A percentile compares a stretch with the other conserved stretches of the same genome.
Conservation (phyloP, 2,329 filamentous ascomycete species). For the Monosporascus sp. region DNA sequence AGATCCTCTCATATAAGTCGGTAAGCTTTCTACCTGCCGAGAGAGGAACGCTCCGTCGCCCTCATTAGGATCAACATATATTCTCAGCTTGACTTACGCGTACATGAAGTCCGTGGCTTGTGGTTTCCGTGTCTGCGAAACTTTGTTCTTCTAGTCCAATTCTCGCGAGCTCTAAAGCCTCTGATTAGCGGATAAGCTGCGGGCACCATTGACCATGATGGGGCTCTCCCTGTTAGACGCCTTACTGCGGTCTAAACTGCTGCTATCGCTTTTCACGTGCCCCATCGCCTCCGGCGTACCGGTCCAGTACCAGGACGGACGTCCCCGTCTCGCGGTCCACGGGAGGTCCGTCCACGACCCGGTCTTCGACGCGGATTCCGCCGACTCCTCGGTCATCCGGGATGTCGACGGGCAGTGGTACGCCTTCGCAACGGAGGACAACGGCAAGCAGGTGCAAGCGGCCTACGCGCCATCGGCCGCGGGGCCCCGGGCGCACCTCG, state of each 20-base stretch:
- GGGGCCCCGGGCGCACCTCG: conserved; percentile 41
- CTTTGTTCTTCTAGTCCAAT: no score
- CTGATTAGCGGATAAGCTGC: no score
- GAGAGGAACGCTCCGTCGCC: no score
- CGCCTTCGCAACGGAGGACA: conserved; percentile 52
- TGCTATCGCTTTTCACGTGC: background rate
- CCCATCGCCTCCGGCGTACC: background rate
- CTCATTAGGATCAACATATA: no score
- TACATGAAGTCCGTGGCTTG: no score
- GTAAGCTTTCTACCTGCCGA: no score
- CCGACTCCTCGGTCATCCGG: conserved; percentile 50
- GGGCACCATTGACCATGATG: background rate
- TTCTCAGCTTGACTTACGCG: no score
- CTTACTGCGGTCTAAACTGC: background rate
- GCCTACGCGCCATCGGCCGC: conserved; percentile 45
- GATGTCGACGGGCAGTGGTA: conserved; percentile 47
- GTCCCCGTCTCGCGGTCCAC: background rate
- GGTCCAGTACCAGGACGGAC: background rate
- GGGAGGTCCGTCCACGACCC: conserved; percentile 5
- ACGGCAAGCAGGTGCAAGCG: conserved; percentile 47
- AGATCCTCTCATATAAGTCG: no score
- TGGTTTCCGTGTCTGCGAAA: no score
- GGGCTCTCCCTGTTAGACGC: background rate
- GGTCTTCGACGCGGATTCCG: conserved; percentile 41
- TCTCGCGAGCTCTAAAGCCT: no score